Evolutionary conservation across 768 basidiomycete species (phyloP), one percentile per base, ranked within the genome.

Genomic region (Mycena kentingensis): DNA sequence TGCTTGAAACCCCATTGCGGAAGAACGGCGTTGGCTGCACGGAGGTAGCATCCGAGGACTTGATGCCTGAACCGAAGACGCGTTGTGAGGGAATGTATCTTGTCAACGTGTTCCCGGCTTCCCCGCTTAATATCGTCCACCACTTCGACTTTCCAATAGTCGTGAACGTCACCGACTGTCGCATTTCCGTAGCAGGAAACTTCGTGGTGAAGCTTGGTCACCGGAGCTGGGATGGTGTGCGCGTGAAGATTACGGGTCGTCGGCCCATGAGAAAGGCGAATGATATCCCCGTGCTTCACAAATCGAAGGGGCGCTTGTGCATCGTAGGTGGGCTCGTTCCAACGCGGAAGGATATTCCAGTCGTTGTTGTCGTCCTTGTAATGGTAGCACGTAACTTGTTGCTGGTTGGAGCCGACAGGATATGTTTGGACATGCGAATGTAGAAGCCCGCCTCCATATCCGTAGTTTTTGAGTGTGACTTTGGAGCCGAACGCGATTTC

Each of bases 1-100:
- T 99, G 96, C 73, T 99, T 98, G 80, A 97, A 98, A 11, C 96
- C 96, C 97, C 97, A 99, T 70, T 96, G 92, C 1, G 97, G 97
- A 32, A 99, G 70, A 46, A 90, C 77, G 2, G 85, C 82, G 69
- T 95, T 98, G 28, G 90, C 88, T 7, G 97, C 95, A 11, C 87
- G 79, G 37, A 98, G 70, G 71, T 97, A 98, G 67, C 95, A 99
- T 5, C 90, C 90, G 21, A 90, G 73, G 36, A 69, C 70, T 46
- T 80, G 64, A 66, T 99, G 96, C 54, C 77, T 79, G 74, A 98
- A 87, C 53, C 96, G 78, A 71, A 98, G 66, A 25, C 93, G 77
- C 3, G 96, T 98, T 34, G 96, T 97, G 45, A 99, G 74, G 35
- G 92, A 90, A 72, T 94, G 93, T 29, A 99, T 90, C 25, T 78